A percentile compares a stretch with the other conserved stretches of the same genome.
phyloP scores from a whole-genome alignment of 176 grass and related monocot species.

The Carex pumila region DNA sequence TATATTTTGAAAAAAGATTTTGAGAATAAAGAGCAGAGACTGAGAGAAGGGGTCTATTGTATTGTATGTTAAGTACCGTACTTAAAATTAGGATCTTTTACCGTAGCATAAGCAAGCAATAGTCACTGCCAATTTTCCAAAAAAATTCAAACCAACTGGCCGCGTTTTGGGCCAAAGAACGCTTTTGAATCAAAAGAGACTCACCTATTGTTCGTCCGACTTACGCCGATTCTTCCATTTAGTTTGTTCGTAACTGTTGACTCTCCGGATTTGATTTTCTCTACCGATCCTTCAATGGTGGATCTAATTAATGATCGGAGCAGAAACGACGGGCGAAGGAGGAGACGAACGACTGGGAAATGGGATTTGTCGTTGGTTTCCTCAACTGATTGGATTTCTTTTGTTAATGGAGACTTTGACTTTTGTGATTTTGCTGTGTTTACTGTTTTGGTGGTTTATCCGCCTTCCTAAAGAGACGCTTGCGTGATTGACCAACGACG shows the following conservation, averaged over 20 bases:
- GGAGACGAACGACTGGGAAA: not conserved
- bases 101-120: not conserved
- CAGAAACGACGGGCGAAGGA: not conserved
- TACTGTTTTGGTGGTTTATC: not conserved
- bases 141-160: not conserved
- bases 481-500: not conserved
- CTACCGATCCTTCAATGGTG: not conserved
- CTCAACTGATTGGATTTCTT: not conserved
- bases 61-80: not conserved
- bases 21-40: not conserved
- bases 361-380: not conserved
- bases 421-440: not conserved
- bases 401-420: constrained; percentile 1
- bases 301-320: not conserved
- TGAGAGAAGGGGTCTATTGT: not conserved
- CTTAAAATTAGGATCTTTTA: not conserved
- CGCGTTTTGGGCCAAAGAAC: not conserved
- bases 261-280: too few relatives aligned
- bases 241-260: not conserved
- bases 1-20: not conserved
- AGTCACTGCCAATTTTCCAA: not conserved
- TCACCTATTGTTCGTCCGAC: not conserved
- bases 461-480: not conserved
- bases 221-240: not conserved
- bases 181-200: not conserved